Conservation (phyloP, 2,329 filamentous ascomycete species). For the Pyrenochaeta sp. region DNA sequence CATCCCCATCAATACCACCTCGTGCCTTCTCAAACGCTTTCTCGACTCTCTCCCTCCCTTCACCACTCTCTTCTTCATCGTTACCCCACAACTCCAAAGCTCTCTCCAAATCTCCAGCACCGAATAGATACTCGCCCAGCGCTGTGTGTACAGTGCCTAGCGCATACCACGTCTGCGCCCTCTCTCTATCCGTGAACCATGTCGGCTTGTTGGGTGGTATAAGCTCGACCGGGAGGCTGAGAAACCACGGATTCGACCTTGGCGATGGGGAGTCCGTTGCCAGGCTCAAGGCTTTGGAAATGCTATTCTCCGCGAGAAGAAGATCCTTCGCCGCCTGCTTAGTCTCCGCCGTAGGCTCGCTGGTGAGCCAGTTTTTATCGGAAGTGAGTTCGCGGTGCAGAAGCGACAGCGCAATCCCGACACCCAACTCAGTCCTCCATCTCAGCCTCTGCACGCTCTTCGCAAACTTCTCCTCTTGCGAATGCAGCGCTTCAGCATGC, state of each 20-base stretch:
- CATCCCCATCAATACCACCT: slow-evolving; percentile 37
- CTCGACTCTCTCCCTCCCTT: slow-evolving; percentile 25
- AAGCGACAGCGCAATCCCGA: slow-evolving; percentile 32
- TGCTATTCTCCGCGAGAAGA: slow-evolving; percentile 30
- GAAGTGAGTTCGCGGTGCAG: slow-evolving; percentile 14
- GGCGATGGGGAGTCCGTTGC: slow-evolving; percentile 40
- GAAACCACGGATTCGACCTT: slow-evolving; percentile 39
- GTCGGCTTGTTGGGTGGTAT: slow-evolving; percentile 42
- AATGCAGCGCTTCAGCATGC: slow-evolving; percentile 36
- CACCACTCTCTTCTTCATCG: slow-evolving; percentile 5
- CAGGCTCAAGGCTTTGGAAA: slow-evolving; percentile 36
- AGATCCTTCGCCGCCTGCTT: slow-evolving; percentile 29
- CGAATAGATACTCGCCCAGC: slow-evolving; percentile 44
- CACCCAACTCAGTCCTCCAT: slow-evolving; percentile 39
- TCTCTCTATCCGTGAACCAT: slow-evolving; percentile 40
- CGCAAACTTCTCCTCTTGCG: slow-evolving; percentile 27
- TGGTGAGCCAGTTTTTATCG: slow-evolving; percentile 22
- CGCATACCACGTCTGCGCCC: slow-evolving; percentile 40
- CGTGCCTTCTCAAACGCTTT: slow-evolving; percentile 38
- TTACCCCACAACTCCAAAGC: slow-evolving; percentile 30
- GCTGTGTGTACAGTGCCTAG: slow-evolving; percentile 37
- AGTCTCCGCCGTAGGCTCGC: not conserved
- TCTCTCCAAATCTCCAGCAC: slow-evolving; percentile 45
- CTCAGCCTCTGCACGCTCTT: slow-evolving; percentile 37
- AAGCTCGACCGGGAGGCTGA: slow-evolving; percentile 38